Percentiles rank a stretch among this genome's conserved stretches.
phyloP scores from a whole-genome alignment of 2,329 filamentous ascomycete genomes.

The Ciborinia camelliae region DNA sequence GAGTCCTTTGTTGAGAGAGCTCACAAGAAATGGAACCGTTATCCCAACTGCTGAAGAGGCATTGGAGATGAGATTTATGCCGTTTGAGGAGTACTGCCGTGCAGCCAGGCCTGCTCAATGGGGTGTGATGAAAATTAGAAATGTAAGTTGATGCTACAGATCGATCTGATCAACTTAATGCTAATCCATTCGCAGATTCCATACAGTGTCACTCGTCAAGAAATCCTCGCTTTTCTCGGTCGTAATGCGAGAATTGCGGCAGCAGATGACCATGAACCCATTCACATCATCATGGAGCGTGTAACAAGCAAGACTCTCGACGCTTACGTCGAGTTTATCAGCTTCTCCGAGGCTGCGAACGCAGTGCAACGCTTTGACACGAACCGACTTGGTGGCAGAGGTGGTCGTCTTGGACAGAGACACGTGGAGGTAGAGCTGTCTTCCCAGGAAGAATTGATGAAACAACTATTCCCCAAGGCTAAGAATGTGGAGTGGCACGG shows the following conservation, averaged over 20 bases:
- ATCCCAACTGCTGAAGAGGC: slow-evolving; percentile 33
- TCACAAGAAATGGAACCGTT: slow-evolving; percentile 28
- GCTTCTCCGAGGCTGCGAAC: slow-evolving; percentile 50
- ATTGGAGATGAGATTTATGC: slow-evolving; percentile 34
- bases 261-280: slow-evolving; percentile 50
- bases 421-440: slow-evolving; percentile 56
- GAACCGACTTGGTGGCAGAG: slow-evolving; percentile 40
- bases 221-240: slow-evolving; percentile 58
- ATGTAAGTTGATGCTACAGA: slow-evolving; percentile 34
- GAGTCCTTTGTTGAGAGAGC: slow-evolving; percentile 23
- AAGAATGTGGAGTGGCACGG: slow-evolving; percentile 55
- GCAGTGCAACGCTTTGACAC: slow-evolving; percentile 49
- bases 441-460: slow-evolving; percentile 56
- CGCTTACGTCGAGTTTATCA: slow-evolving; percentile 56
- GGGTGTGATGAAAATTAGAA: slow-evolving; percentile 40
- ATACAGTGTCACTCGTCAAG: slow-evolving; percentile 50
- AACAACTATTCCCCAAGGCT: slow-evolving; percentile 58
- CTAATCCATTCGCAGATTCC: slow-evolving; percentile 47
- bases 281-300: slow-evolving; percentile 65
- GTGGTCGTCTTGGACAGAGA: slow-evolving; percentile 54
- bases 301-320: slow-evolving; percentile 60
- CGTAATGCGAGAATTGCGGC: slow-evolving; percentile 54
- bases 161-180: background rate
- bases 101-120: slow-evolving; percentile 29
- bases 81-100: slow-evolving; percentile 39